Percentiles rank a stretch among this genome's conserved stretches.
These are phyloP conservation scores for Hypoxylon sp. DNA, from an alignment of 2,329 filamentous ascomycete species.

Conservation along the genomic window DNA sequence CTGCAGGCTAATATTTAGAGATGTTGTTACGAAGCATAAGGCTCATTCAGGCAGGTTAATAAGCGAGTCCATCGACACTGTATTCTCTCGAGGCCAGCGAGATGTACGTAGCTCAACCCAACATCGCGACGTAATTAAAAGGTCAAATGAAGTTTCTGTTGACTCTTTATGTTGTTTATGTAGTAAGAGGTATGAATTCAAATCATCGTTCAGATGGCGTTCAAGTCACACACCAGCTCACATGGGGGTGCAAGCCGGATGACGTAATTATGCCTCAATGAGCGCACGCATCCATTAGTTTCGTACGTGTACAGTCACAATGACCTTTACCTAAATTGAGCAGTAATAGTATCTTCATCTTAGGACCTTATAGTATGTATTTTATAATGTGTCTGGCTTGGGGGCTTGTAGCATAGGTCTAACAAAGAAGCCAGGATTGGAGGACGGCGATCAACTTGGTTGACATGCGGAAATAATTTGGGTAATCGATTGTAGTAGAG, in stretches of 20 bases:
- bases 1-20: neutral
- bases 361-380: neutral
- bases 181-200: neutral
- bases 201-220: neutral
- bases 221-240: constrained; percentile 5
- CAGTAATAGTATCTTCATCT: neutral
- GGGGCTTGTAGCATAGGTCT: neutral
- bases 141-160: neutral
- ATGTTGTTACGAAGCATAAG: neutral
- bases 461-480: neutral
- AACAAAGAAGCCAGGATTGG: neutral
- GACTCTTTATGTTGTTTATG: neutral
- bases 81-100: neutral
- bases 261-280: constrained; percentile 13
- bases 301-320: neutral
- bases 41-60: neutral
- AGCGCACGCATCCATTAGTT: neutral
- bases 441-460: neutral
- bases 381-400: neutral
- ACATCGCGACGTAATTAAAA: neutral
- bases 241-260: constrained; percentile 1
- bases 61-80: neutral
- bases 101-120: neutral
- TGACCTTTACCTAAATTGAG: neutral
- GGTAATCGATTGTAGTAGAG: neutral